These are phyloP conservation scores for Xylaria multiplex DNA, from an alignment of 2,329 filamentous ascomycete genomes.

Conservation along the genomic window DNA sequence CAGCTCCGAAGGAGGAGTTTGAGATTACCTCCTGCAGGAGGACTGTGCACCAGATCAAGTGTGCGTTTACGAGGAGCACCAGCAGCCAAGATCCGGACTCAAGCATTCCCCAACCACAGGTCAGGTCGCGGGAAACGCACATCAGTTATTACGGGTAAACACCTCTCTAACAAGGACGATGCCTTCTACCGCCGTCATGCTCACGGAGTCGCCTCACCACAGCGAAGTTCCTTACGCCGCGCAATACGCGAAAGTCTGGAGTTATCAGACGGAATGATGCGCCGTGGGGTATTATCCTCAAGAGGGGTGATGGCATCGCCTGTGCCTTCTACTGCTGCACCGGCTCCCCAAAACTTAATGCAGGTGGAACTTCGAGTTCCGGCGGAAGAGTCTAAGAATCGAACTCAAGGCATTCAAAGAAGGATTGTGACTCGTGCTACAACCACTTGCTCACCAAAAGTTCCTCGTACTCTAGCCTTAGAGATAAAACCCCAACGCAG, in stretches of 20 bases:
- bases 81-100: background rate
- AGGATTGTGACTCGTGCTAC: background rate
- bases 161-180: background rate
- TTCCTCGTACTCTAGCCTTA: background rate
- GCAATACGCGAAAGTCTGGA: slow-evolving; percentile 28
- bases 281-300: too few species aligned
- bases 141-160: background rate
- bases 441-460: background rate
- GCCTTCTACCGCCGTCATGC: background rate
- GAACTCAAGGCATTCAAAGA: background rate
- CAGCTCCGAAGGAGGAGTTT: background rate
- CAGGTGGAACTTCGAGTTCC: background rate
- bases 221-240: slow-evolving; percentile 39
- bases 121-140: background rate
- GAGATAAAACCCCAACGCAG: slow-evolving; percentile 18
- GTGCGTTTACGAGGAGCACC: background rate
- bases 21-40: background rate
- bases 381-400: background rate
- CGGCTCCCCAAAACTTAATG: background rate
- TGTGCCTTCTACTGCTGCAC: background rate
- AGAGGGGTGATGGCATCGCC: background rate
- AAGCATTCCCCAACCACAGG: background rate
- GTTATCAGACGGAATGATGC: background rate
- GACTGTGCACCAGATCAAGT: slow-evolving; percentile 6
- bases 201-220: slow-evolving; percentile 1